Evolutionary conservation across 805 yeast species (phyloP), one percentile per base, ranked within the genome.

Genomic region (Ogataea naganishii): DNA sequence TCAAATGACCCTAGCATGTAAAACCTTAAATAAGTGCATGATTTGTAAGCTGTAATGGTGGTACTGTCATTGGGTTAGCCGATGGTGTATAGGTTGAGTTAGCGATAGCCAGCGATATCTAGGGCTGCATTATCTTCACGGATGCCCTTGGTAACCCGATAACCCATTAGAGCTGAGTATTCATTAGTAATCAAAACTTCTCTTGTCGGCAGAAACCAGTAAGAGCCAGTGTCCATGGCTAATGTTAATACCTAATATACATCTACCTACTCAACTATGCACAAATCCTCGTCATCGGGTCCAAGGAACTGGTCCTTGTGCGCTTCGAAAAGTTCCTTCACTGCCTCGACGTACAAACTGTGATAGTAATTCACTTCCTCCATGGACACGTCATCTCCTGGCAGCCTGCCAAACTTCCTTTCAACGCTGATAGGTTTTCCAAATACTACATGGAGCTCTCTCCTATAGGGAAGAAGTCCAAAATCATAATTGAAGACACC

Each of bases 401-500:
- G 40, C 5, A 35, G 25, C 6, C 27, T 30, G 4, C 51, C 53
- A 16, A 29, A 29, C 12, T 5, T 22, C 22, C 58, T 34, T 19
- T 35, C 35, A 23, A 49, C 14, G 72, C 76, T 34, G 51, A 57
- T 31, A 5, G 94, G 88, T 14, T 55, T 58, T 0, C 94, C 94
- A 20, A 75, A 60, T 34, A 83, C 94, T 10, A 92, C 65, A 38
- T 82, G 67, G 32, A 92, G 77, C 3, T 83, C 83, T 31, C 78
- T 70, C 40, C 96, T 66, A 51, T 73, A 88, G 2, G 98, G 97
- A 34, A 92, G 55, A 18, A 92, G 57, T 0, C 98, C 98, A 58
- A 81, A 83, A 49, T 86, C 95, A 45, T 88, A 83, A 46, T 89
- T 84, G 57, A 89, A 88, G 1, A 92, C 64, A 0, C 97, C 96